Evolutionary conservation across 2,329 filamentous ascomycete genomes (phyloP), one percentile per base, ranked within the genome.

Genomic region (Gremmenia infestans): DNA sequence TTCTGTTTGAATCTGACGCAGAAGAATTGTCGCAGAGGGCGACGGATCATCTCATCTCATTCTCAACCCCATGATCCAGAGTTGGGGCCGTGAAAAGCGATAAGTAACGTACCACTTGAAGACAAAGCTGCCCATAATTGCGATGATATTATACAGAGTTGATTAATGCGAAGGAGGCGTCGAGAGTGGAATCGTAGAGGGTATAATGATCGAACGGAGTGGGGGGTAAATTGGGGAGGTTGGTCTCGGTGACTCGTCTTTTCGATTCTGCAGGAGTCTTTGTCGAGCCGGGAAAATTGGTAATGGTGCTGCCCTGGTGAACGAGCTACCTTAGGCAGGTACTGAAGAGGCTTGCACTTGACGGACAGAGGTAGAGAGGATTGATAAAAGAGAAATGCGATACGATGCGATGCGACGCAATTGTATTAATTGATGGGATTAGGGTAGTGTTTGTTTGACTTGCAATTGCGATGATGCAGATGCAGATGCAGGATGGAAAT

Each of bases 121-220:
- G 45, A 71, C 60, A 55, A 71, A 72, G 58, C 60, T 70, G 50
- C 70, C 70, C 70, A 71, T 72, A 22, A 49, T 66, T 59, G 49
- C 50, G 37, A 39, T n/a, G 3, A 4, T 39, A 15, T 14, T 39
- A n/a, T 39, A 11, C 3, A 40, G 40, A 4, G 25, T 22, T 14
- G 23, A 23, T 19, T n/a, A 23, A 14, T 47, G 12, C 15, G 40
- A 22, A 43, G 19, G 19, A 40, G 37, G 4, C 14, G 35, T 59
- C 14, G 42, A 36, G 25, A 42, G 37, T 25, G 40, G 32, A 28
- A 28, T 35, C 35, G 23, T 23, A 4, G 40, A 23, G 25, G 42
- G 35, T 17, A 46, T 5, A n/a, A 22, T 45, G 15, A 45, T 23
- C n/a, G n/a, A 39, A 40, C 4, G 28, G 14, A 28, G 17, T 11